phyloP scores from a whole-genome alignment of 1,284 basidiomycete genomes.

The Gomphus sp. region DNA sequence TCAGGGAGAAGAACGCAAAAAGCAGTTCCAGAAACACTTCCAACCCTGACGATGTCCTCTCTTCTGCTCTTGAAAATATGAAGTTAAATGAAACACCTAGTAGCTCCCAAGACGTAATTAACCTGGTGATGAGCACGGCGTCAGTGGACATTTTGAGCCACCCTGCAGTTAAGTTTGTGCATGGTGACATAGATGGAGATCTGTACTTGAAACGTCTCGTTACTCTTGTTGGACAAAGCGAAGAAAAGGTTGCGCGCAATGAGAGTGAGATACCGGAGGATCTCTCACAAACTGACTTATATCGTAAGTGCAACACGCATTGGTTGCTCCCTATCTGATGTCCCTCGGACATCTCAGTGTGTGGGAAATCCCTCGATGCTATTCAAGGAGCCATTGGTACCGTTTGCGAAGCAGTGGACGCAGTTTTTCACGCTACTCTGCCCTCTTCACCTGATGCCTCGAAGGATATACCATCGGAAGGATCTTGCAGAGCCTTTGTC shows the following conservation, averaged over 20 bases:
- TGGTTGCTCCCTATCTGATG: no score
- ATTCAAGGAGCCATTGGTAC: slow-evolving; percentile 73
- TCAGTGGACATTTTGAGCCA: slow-evolving; percentile 47
- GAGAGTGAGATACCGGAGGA: slow-evolving; percentile 74
- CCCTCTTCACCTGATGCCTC: not conserved
- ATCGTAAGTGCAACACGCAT: no score
- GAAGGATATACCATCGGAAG: not conserved
- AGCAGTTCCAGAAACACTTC: not conserved
- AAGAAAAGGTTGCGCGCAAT: slow-evolving; percentile 52
- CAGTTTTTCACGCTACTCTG: slow-evolving; percentile 28
- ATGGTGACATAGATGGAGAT: slow-evolving; percentile 60
- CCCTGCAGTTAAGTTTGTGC: slow-evolving; percentile 63
- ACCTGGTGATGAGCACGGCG: slow-evolving; percentile 44
- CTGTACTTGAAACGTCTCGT: slow-evolving; percentile 57
- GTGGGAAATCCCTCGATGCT: slow-evolving; percentile 58
- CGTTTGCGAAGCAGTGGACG: slow-evolving; percentile 79
- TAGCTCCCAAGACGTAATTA: slow-evolving; percentile 6
- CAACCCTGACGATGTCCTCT: slow-evolving; percentile 35
- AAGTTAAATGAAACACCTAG: slow-evolving; percentile 26
- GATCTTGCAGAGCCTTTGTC: slow-evolving; percentile 56
- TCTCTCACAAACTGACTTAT: slow-evolving; percentile 74
- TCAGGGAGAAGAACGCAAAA: not conserved
- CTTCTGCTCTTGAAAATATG: slow-evolving; percentile 44
- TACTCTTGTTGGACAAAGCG: slow-evolving; percentile 55
- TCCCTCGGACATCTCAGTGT: slow-evolving; percentile 47